Evolutionary conservation across 2,329 filamentous ascomycete species (phyloP), one percentile per base, ranked within the genome.

Genomic region (Neopestalotiopsis sp.): DNA sequence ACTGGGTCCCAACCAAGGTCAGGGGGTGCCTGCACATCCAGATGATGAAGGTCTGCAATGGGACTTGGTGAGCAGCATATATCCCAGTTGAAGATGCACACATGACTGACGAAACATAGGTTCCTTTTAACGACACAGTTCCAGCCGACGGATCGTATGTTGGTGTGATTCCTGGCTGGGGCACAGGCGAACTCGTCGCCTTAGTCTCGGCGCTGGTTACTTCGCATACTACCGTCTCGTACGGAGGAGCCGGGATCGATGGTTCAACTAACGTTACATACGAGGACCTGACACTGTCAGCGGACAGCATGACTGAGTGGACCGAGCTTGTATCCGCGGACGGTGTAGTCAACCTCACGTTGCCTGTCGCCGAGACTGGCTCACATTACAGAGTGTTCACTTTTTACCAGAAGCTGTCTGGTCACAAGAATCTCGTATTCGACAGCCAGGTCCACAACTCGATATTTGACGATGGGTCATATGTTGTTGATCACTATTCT

Each of bases 71-170:
- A 30, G 28, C 10, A 32, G 32, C 57, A 34, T 24, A n/a, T 14
- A 4, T 24, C 12, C 0, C 12, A 2, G 9, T 30, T 4, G 6
- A 4, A 0, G 1, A 20, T 3, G 4, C 34, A 38, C 10, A 53
- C 5, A 24, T 24, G 17, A n/a, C n/a, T 24, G 9, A 53, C 9
- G 0, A 4, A 20, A 53, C 2, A 53, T 3, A 53, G 45, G 45
- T 53, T 53, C 45, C 45, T 20, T 53, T 53, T 5, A 53, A 53
- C 45, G 45, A 17, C 1, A 24, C 45, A 24, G 45, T 53, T 7
- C 45, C 14, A 10, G 28, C 1, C 57, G 32, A 38, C 32, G 57
- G 57, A 30, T 20, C 10, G 6, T 61, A 32, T 12, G 5, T 12
- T 20, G 28, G 24, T 61, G 32, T 17, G 0, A 38, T 61, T 5